Evolutionary conservation across 2,329 filamentous ascomycete species (phyloP).

Genomic region (Colletotrichum shisoi): DNA sequence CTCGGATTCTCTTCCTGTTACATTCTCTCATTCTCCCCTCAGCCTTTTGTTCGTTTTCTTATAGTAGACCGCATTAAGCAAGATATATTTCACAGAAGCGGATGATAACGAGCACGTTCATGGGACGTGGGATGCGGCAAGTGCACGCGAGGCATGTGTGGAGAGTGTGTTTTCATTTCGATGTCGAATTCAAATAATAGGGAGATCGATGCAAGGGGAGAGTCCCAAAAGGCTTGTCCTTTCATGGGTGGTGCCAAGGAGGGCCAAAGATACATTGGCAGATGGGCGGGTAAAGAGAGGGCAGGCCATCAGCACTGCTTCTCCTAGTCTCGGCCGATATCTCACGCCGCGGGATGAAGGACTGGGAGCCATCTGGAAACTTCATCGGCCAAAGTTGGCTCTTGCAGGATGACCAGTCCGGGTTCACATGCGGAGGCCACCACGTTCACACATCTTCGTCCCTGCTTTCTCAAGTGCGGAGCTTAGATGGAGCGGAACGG

Average conservation of each 20-base stretch:
- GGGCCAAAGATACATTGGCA: slow-evolving; percentile 6
- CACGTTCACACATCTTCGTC: background rate
- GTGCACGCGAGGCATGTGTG: slow-evolving; percentile 27
- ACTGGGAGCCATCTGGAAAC: slow-evolving; percentile 11
- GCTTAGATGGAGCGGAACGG: slow-evolving; percentile 15
- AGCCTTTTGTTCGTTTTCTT: background rate
- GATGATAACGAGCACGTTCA: background rate
- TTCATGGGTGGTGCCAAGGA: background rate
- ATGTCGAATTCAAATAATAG: slow-evolving; percentile 10
- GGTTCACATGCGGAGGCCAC: background rate
- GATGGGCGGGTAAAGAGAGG: background rate
- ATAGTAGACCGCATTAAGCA: slow-evolving; percentile 20
- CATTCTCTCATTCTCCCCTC: background rate
- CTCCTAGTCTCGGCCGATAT: slow-evolving; percentile 24
- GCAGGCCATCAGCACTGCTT: slow-evolving; percentile 12
- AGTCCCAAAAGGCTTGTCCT: slow-evolving; percentile 18
- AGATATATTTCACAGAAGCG: slow-evolving; percentile 20
- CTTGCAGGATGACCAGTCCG: slow-evolving; percentile 16
- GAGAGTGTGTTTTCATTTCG: background rate
- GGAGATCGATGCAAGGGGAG: slow-evolving; percentile 11
- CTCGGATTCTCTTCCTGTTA: slow-evolving; percentile 4
- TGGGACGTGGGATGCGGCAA: slow-evolving; percentile 23
- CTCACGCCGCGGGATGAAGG: slow-evolving; percentile 19
- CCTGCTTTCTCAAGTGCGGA: slow-evolving; percentile 8
- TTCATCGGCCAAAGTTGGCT: slow-evolving; percentile 30